Conservation (phyloP, 2,329 filamentous ascomycete species). For the Orbilia ellipsospora region DNA sequence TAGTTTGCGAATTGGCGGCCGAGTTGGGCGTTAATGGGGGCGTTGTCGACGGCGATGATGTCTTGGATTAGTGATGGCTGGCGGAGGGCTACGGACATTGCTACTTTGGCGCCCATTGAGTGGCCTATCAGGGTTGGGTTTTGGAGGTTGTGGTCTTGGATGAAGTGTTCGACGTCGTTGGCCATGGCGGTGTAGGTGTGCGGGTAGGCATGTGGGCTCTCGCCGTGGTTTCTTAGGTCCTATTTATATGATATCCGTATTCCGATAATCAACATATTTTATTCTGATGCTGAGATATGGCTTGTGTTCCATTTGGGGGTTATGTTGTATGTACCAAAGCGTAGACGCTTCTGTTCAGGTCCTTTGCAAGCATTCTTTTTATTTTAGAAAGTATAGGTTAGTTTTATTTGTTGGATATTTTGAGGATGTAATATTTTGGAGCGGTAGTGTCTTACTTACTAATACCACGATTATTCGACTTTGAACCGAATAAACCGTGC, state of each 20-base stretch:
- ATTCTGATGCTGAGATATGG: too few relatives aligned
- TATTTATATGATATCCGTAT: conserved; percentile 60
- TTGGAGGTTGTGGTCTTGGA: conserved; percentile 75
- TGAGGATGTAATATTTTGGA: background rate
- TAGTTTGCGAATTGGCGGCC: conserved; percentile 81
- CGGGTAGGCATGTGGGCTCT: conserved; percentile 78
- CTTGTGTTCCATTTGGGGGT: background rate
- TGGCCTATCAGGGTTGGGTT: conserved; percentile 86
- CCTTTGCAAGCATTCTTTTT: conserved; percentile 78
- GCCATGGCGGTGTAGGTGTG: conserved; percentile 89
- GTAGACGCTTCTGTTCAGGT: conserved; percentile 83
- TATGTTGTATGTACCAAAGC: conserved; percentile 72
- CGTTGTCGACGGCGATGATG: conserved; percentile 89
- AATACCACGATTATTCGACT: conserved; percentile 92
- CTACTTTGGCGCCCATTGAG: conserved; percentile 94
- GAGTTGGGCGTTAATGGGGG: conserved; percentile 82
- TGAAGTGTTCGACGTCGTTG: conserved; percentile 82
- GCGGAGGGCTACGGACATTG: conserved; percentile 84
- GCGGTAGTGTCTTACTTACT: conserved; percentile 77
- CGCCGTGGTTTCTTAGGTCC: conserved; percentile 94
- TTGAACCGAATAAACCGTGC: conserved; percentile 93
- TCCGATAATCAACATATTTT: too few relatives aligned
- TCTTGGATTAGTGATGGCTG: conserved; percentile 75
- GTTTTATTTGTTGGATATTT: background rate
- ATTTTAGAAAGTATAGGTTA: background rate